phyloP scores from a whole-genome alignment of 2,329 filamentous ascomycete species.

The Talaromyces pinophilus region DNA sequence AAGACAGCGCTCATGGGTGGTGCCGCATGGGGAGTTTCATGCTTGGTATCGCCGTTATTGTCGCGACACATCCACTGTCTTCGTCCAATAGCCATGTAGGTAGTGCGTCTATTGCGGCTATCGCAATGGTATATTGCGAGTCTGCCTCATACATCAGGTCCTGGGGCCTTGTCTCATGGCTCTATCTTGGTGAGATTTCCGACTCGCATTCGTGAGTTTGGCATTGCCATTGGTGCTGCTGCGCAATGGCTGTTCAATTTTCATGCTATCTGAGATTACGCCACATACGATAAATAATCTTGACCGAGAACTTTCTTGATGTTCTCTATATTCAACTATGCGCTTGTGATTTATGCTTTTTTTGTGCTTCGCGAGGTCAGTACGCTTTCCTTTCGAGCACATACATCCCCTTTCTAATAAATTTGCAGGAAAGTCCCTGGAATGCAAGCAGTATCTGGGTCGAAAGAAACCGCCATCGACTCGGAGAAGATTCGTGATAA shows the following conservation, averaged over 20 bases:
- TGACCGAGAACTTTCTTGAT: slow-evolving; percentile 48
- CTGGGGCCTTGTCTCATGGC: slow-evolving; percentile 29
- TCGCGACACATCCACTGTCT: slow-evolving; percentile 49
- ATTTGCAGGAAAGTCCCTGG: not conserved
- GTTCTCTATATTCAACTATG: slow-evolving; percentile 43
- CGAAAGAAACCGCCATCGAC: not conserved
- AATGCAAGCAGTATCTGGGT: not conserved
- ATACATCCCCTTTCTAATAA: no score
- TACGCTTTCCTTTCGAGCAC: not conserved
- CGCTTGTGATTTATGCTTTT: not conserved
- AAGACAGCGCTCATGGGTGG: slow-evolving; percentile 51
- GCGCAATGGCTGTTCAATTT: slow-evolving; percentile 32
- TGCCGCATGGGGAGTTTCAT: slow-evolving; percentile 55
- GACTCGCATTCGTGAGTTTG: slow-evolving; percentile 28
- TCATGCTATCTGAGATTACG: slow-evolving; percentile 29
- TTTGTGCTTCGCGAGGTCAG: slow-evolving; percentile 7
- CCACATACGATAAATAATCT: slow-evolving; percentile 43
- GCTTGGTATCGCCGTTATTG: slow-evolving; percentile 49
- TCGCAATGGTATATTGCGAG: slow-evolving; percentile 49
- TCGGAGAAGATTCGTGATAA: not conserved
- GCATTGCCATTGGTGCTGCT: slow-evolving; percentile 28
- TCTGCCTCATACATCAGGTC: slow-evolving; percentile 27
- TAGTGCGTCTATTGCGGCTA: slow-evolving; percentile 44
- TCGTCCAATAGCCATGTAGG: slow-evolving; percentile 34
- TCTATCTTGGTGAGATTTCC: slow-evolving; percentile 30